These are phyloP conservation scores for Colletotrichum spaethianum DNA, from an alignment of 2,329 filamentous ascomycete genomes.

Conservation along the genomic window DNA sequence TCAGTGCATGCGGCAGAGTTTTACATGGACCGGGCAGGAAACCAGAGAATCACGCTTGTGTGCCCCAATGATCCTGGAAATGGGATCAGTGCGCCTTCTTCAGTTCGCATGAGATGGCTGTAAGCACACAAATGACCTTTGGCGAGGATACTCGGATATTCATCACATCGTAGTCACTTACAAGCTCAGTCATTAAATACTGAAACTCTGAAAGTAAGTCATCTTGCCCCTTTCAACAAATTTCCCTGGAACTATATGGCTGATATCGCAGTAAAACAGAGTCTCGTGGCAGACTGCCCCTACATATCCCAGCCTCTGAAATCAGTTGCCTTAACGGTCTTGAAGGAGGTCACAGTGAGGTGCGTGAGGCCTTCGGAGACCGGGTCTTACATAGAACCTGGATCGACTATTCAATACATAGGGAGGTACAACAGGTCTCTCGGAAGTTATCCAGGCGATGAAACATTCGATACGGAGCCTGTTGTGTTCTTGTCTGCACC, in stretches of 20 bases:
- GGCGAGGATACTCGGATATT: background rate
- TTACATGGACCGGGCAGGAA: slow-evolving; percentile 22
- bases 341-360: slow-evolving; percentile 7
- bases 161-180: background rate
- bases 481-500: slow-evolving; percentile 11
- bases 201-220: slow-evolving; percentile 1
- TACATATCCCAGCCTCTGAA: slow-evolving; percentile 7
- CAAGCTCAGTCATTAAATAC: slow-evolving; percentile 8
- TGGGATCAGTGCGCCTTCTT: background rate
- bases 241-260: too few relatives aligned
- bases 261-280: background rate
- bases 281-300: slow-evolving; percentile 9
- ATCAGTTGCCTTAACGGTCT: slow-evolving; percentile 6
- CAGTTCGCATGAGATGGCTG: slow-evolving; percentile 13
- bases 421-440: slow-evolving; percentile 14
- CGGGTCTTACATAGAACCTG: slow-evolving; percentile 10
- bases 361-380: slow-evolving; percentile 8
- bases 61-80: slow-evolving; percentile 2
- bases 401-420: slow-evolving; percentile 15
- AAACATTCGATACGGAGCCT: slow-evolving; percentile 11
- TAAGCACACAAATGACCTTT: background rate
- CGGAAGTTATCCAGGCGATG: slow-evolving; percentile 12
- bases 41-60: slow-evolving; percentile 8
- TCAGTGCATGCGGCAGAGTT: slow-evolving; percentile 22
- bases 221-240: slow-evolving; percentile 3